These are phyloP conservation scores for Turnera subulata DNA, from an alignment of 345 rosid genomes.

Conservation along the genomic window DNA sequence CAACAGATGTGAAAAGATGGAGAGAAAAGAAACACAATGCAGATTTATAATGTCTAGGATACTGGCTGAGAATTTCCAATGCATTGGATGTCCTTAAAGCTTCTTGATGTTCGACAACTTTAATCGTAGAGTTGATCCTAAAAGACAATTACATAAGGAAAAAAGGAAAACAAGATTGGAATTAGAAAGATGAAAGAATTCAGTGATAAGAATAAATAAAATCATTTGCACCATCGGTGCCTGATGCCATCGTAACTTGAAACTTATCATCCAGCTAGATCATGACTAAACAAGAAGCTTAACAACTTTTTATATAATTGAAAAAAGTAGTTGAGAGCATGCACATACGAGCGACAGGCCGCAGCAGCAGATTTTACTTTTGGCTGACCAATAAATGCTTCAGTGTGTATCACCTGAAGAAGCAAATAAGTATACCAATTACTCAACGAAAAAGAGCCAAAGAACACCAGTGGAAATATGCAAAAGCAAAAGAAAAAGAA, in stretches of 20 bases:
- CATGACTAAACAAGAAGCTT: too few species aligned
- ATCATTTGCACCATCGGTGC: too few species aligned
- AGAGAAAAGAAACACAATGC: neutral
- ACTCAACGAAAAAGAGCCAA: neutral
- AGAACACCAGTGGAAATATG: too few species aligned
- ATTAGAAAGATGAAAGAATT: too few species aligned
- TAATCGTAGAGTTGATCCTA: slow-evolving; percentile 77
- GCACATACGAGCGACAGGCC: slow-evolving; percentile 75
- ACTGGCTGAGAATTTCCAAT: slow-evolving; percentile 80
- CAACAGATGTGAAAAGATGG: neutral
- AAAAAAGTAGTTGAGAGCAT: neutral
- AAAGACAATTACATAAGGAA: slow-evolving; percentile 12
- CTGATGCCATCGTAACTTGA: too few species aligned
- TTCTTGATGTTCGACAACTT: slow-evolving; percentile 67
- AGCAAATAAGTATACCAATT: neutral
- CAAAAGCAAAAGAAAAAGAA: too few species aligned
- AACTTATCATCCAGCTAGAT: neutral
- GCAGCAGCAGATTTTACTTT: slow-evolving; percentile 93
- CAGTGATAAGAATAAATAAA: too few species aligned
- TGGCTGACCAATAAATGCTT: slow-evolving; percentile 78
- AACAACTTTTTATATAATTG: neutral
- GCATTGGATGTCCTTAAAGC: slow-evolving; percentile 87
- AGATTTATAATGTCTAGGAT: slow-evolving; percentile 40
- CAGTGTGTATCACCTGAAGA: slow-evolving; percentile 81
- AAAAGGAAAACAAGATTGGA: neutral